Evolutionary conservation across 148 eudicot genomes (phyloP), one percentile per base, ranked within the genome.

Genomic region (Dianthus caryophyllus): DNA sequence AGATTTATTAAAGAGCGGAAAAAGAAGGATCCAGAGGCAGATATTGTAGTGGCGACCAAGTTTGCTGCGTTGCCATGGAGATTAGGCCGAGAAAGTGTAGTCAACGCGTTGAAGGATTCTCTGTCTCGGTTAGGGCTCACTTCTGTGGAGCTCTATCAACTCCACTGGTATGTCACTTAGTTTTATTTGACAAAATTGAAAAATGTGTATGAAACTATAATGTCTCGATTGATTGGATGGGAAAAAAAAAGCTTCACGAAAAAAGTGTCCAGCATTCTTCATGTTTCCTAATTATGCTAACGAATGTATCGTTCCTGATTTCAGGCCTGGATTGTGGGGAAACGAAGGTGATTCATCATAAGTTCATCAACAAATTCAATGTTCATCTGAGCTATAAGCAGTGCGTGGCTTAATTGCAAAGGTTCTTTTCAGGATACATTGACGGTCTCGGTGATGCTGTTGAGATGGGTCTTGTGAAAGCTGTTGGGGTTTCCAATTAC

Each of bases 281-380:
- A 41, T 39, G 11, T 41, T 10, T 47, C 11, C 13, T 68, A 60
- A 52, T 27, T 49, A 31, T 59, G 64, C 65, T 75, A 27, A 71
- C 71, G 65, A 52, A 55, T 65, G 26, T 73, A 64, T 69, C 66
- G 70, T 27, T 36, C 21, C 71, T 63, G 20, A 69, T 65, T 80
- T 48, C 87, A 94, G 99, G 99, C 99, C 99, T 62, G 99, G 97
- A 65, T 64, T 90, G 74, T 94, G 99, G 99, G 99, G 97, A 71
- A 94, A 94, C 71, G 96, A 94, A 94, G 99, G 98, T 93, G 70
- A 36, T 73, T 75, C 80, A 58, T 59, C 77, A 12, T 65, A 29
- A 65, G 44, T 29, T 68, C 60, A 51, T 62, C 46, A 33, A 72
- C 72, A 65, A 25, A 0, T 70, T 77, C 67, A 67, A 62, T 66